Conservation (phyloP, 1,139 yeast species). For the Yamadazyma buinensis region DNA sequence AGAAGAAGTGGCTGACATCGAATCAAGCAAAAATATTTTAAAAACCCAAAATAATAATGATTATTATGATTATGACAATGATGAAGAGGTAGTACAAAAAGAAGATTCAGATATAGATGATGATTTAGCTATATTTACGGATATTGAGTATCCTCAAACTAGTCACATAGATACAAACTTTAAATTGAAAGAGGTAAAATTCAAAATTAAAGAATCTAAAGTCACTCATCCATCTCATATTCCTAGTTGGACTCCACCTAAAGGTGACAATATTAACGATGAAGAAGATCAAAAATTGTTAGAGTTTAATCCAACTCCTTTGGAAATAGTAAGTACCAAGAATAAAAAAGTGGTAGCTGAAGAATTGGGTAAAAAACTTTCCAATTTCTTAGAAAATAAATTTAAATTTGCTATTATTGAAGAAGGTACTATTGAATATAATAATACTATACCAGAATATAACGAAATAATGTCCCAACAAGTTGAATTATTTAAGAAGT, state of each 20-base stretch:
- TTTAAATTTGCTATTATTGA: slow-evolving; percentile 40
- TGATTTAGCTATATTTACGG: slow-evolving; percentile 5
- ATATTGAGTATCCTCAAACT: neutral
- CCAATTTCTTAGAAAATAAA: slow-evolving; percentile 51
- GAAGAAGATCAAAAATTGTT: slow-evolving; percentile 38
- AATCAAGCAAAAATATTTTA: neutral
- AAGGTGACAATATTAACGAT: slow-evolving; percentile 33
- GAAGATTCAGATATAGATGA: slow-evolving; percentile 6
- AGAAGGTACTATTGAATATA: slow-evolving; percentile 33
- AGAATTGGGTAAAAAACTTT: slow-evolving; percentile 38
- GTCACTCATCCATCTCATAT: slow-evolving; percentile 79
- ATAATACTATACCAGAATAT: slow-evolving; percentile 33
- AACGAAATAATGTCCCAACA: slow-evolving; percentile 31
- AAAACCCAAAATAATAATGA: neutral
- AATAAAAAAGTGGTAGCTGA: slow-evolving; percentile 22
- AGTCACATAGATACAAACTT: neutral
- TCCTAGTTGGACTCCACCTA: slow-evolving; percentile 56
- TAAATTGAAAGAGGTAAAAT: slow-evolving; percentile 36
- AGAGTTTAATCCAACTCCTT: slow-evolving; percentile 29
- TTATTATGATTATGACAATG: slow-evolving; percentile 2
- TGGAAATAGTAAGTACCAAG: slow-evolving; percentile 19
- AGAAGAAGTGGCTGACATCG: slow-evolving; percentile 6
- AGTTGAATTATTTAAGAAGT: slow-evolving; percentile 21
- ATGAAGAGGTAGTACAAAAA: slow-evolving; percentile 6
- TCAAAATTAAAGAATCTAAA: slow-evolving; percentile 53